Evolutionary conservation across 78 protist genomes (phyloP), one percentile per base, ranked within the genome.

Genomic region (Trichosphaerium sp.): DNA sequence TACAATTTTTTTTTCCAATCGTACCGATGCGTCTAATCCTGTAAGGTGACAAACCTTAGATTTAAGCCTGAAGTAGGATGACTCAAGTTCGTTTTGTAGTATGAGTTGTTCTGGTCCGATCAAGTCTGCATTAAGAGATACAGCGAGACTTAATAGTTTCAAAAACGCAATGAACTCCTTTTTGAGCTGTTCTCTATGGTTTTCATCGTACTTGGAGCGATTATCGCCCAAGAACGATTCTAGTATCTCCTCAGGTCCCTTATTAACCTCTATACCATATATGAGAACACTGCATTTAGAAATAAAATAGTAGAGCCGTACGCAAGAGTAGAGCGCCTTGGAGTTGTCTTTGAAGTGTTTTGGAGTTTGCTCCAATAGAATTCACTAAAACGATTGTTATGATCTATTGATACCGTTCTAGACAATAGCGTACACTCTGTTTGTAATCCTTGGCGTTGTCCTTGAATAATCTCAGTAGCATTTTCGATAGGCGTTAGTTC

Each of bases 321-420:
- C 51, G 32, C 61, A 56, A 14, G 61, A 56, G 61, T 14, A 56
- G 32, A 25, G 61, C n/a, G 61, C 61, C 61, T n/a, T 56, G n/a
- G 54, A 56, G 61, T 14, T 18, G n/a, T 12, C n/a, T 56, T 34
- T 56, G 61, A 21, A 56, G 61, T 14, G 61, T 56, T 34, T 56
- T 56, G 61, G 61, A 15, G 32, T 56, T 56, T 12, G 61, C 52
- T 14, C 26, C 15, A n/a, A 28, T 56, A 34, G 14, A 14, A 26
- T 56, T 34, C n/a, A 14, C 15, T 14, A 28, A 26, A 14, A 56
- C 14, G 61, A 34, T 34, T 14, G 14, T 14, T 12, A 25, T 28
- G n/a, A 28, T 56, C n/a, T 56, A 26, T 14, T 12, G 14, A 14
- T 28, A 28, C 54, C 14, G 52, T 14, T 56, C 61, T 34, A 18